These are phyloP conservation scores for Saccharomycopsis oosterbeekiorum DNA, from an alignment of 805 yeast species.

Conservation along the genomic window DNA sequence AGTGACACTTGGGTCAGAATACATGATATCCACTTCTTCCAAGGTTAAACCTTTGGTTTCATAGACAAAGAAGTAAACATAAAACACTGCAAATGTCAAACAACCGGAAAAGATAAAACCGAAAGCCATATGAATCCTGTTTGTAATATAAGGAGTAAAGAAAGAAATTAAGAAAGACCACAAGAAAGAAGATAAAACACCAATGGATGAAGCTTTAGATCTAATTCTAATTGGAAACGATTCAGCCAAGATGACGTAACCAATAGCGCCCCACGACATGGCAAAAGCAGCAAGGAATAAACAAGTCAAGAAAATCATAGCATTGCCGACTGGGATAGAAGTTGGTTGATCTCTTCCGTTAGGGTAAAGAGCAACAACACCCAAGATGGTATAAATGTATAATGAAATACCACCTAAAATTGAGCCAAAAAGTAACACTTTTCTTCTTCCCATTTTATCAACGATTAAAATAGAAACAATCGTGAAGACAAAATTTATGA, in stretches of 20 bases:
- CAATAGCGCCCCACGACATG: conserved; percentile 68
- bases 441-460: conserved; percentile 45
- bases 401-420: conserved; percentile 21
- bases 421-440: conserved; percentile 39
- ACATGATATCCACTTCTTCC: conserved; percentile 31
- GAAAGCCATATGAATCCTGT: conserved; percentile 24
- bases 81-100: conserved; percentile 46
- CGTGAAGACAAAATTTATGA: conserved; percentile 47
- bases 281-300: conserved; percentile 60
- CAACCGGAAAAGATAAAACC: conserved; percentile 44
- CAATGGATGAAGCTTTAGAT: conserved; percentile 47
- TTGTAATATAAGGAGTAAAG: conserved; percentile 58
- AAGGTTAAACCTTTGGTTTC: conserved; percentile 76
- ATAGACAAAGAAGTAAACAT: conserved; percentile 62
- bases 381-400: conserved; percentile 42
- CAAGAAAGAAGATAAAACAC: conserved; percentile 53
- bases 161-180: conserved; percentile 57
- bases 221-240: conserved; percentile 58
- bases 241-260: conserved; percentile 57
- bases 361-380: conserved; percentile 28
- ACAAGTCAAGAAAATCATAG: conserved; percentile 58
- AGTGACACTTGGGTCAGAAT: conserved; percentile 7
- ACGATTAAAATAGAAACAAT: conserved; percentile 42
- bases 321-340: conserved; percentile 45
- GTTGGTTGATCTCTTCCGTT: conserved; percentile 30